Evolutionary conservation across 1,284 basidiomycete genomes (phyloP), one percentile per base, ranked within the genome.

Genomic region (Sanghuangporus sanghuang): DNA sequence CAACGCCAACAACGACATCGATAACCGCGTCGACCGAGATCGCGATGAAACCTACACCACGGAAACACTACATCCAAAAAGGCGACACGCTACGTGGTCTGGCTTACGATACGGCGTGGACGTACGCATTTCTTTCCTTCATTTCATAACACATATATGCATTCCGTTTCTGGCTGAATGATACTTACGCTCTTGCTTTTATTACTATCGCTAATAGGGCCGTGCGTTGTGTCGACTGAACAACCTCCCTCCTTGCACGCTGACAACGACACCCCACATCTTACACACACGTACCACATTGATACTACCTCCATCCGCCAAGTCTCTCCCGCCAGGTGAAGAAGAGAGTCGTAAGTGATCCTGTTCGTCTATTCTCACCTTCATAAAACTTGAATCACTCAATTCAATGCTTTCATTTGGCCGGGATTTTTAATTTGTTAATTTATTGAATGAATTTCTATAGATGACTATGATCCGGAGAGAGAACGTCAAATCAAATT

Each of bases 211-310:
- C 32, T 53, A 46, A 6, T 67, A 89, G 87, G 82, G 79, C 32
- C 79, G 79, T 46, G 74, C 79, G 39, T 75, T 91, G 3, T 89
- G 87, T 71, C 80, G 75, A 18, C 72, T 89, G 21, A 92, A 92
- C 69, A 81, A 79, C 56, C 79, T 92, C 6, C 86, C 89, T 0
- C 73, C 78, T 1, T 87, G 81, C 68, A 85, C 87, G 1, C 75
- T 92, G 16, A 83, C 76, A 57, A 90, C 86, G 0, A 90, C 85
- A 0, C 89, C 90, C 2, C 87, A 90, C 69, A 75, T 91, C 16
- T 76, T 92, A 4, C 89, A 91, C 72, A 91, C 89, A 0, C 83
- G 88, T 16, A 76, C 78, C 1, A 82, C 77, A 67, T 73, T 92
- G 62, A 70, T 77, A 23, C 80, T 84, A 59, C 87, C 81, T 4